Conservation (phyloP, 2,329 filamentous ascomycete genomes). For the Raffaelea arxii region DNA sequence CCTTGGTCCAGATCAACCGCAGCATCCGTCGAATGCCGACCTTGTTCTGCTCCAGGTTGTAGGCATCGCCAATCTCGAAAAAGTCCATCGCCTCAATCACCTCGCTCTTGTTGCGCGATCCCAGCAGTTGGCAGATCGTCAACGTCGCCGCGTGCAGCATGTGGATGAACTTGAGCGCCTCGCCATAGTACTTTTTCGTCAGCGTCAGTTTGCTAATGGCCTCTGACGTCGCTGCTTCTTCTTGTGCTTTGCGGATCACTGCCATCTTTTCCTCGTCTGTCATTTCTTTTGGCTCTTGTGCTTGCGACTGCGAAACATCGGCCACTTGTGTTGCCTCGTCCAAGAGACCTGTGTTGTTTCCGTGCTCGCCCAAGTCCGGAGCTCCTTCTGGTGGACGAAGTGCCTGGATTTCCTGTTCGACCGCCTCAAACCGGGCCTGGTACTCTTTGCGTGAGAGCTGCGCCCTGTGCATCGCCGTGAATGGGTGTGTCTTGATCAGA, state of each 20-base stretch:
- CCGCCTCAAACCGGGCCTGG: conserved; percentile 69
- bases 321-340: conserved; percentile 82
- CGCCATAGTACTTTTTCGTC: conserved; percentile 83
- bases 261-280: conserved; percentile 69
- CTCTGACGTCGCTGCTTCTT: conserved; percentile 82
- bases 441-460: conserved; percentile 79
- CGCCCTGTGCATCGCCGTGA: conserved; percentile 82
- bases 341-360: conserved; percentile 62
- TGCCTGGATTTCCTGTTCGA: conserved; percentile 72
- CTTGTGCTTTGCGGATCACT: conserved; percentile 67
- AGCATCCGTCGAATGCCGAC: conserved; percentile 91
- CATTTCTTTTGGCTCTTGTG: conserved; percentile 52
- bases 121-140: conserved; percentile 76
- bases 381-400: conserved; percentile 68
- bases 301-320: conserved; percentile 60
- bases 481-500: conserved; percentile 89
- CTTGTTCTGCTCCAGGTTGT: conserved; percentile 91
- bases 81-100: conserved; percentile 99
- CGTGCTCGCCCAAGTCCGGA: conserved; percentile 63
- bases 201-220: conserved; percentile 79
- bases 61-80: conserved; percentile 89
- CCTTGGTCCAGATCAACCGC: conserved; percentile 96
- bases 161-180: conserved; percentile 88
- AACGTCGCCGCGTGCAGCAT: conserved; percentile 75
- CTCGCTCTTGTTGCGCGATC: conserved; percentile 95